Base-by-base conservation (phyloP, 1,284 basidiomycete species). In the Amylostereum areolatum region DNA sequence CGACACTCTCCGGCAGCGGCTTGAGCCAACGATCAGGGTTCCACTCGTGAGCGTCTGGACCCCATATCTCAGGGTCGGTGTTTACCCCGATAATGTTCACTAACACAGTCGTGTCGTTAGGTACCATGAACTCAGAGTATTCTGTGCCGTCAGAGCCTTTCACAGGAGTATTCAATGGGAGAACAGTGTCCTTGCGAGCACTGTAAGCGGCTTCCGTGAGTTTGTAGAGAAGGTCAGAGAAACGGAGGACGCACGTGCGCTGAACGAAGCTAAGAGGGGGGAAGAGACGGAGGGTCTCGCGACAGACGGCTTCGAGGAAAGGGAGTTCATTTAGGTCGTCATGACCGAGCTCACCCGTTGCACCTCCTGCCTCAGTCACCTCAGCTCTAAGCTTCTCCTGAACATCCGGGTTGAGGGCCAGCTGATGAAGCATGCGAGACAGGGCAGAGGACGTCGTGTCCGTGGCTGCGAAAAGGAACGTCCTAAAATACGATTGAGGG, bases 251-350 rank as follows among this genome's bases (percentile, higher is more conserved):
- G 24, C 33, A 12, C 24, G 11, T 32, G 12, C 25, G 18, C 7
- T 36, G 33, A 25, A 36, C 28, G 12, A 27, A 43, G 25, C 24
- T 10, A 6, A 43, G 25, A 28, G 41, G 41, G 25, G 41, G 41
- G 41, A 27, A 57, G 36, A 61, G 36, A 29, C 59, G 57, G 9
- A 68, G 45, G 0, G 58, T 59, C 51, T 68, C 67, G 29, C 60
- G 55, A 34, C 63, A 55, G n/a, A 73, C 60, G 11, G 59, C 61
- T 47, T 72, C 64, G 31, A 72, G 52, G 40, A 67, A 67, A 2
- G 61, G 57, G 6, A 71, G 53, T 5, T 54, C 56, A 48, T 66
- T 65, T 25, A 74, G 55, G 9, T 62, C 57, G 2, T 70, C 66
- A 36, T 58, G 57, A 1, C 45, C 37, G 28, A 59, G 45, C 7